phyloP scores from a whole-genome alignment of 2,329 filamentous ascomycete genomes.

The Cercospora citrullina region DNA sequence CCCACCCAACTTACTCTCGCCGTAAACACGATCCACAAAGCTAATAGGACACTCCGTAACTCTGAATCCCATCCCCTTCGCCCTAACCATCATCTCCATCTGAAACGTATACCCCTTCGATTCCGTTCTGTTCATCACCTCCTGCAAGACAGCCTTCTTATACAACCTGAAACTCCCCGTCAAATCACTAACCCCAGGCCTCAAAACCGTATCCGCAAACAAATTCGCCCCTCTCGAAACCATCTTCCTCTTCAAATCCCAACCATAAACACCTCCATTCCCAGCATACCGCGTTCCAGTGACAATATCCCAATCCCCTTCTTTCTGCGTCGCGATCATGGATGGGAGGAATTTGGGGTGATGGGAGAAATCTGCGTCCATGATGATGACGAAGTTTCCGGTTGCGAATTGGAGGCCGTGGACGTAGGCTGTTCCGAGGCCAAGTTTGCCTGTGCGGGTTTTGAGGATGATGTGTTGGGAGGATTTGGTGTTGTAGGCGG shows the following conservation, averaged over 20 bases:
- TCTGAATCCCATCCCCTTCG: slow-evolving; percentile 91
- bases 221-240: slow-evolving; percentile 87
- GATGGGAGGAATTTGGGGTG: slow-evolving; percentile 98
- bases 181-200: slow-evolving; percentile 91
- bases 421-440: slow-evolving; percentile 94
- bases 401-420: slow-evolving; percentile 87
- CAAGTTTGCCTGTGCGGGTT: slow-evolving; percentile 88
- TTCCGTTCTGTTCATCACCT: slow-evolving; percentile 86
- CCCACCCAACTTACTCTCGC: slow-evolving; percentile 90
- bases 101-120: slow-evolving; percentile 98
- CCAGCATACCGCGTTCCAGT: slow-evolving; percentile 93
- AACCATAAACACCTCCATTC: slow-evolving; percentile 83
- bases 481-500: slow-evolving; percentile 65
- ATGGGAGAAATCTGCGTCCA: slow-evolving; percentile 99
- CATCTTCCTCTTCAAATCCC: slow-evolving; percentile 81
- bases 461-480: slow-evolving; percentile 73
- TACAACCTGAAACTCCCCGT: slow-evolving; percentile 95
- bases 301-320: slow-evolving; percentile 87
- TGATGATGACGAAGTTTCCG: slow-evolving; percentile 97
- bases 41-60: slow-evolving; percentile 95
- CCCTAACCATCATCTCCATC: slow-evolving; percentile 99
- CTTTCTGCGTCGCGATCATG: slow-evolving; percentile 82
- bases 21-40: slow-evolving; percentile 94
- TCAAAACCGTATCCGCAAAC: slow-evolving; percentile 90
- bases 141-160: slow-evolving; percentile 84